Conservation (phyloP, 345 rosid species). For the Carallia pectinifolia region DNA sequence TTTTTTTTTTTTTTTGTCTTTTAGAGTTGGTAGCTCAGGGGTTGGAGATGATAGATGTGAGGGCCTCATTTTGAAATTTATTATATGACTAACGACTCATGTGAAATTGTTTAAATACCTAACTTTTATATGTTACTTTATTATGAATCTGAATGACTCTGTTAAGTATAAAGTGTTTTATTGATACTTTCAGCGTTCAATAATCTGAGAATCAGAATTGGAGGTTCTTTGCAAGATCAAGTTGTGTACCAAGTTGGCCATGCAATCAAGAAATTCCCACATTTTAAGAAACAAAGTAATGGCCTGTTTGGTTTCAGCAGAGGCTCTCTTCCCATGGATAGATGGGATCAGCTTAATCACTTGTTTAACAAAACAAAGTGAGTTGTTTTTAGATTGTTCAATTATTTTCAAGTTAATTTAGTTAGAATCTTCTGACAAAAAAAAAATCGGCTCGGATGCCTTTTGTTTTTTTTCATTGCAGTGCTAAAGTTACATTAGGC, state of each 20-base stretch:
- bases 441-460: too few relatives aligned
- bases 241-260: slow-evolving; percentile 40
- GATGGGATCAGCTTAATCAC: slow-evolving; percentile 53
- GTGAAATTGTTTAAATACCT: too few relatives aligned
- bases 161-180: background rate
- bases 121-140: background rate
- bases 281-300: slow-evolving; percentile 17
- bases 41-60: too few relatives aligned
- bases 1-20: background rate
- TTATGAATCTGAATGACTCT: background rate
- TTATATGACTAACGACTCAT: too few relatives aligned
- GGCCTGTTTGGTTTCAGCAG: slow-evolving; percentile 49
- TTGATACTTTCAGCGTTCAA: slow-evolving; percentile 39
- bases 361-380: slow-evolving; percentile 46
- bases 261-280: slow-evolving; percentile 28
- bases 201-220: slow-evolving; percentile 44
- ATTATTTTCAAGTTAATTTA: too few relatives aligned
- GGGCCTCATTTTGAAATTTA: background rate
- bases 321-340: slow-evolving; percentile 47
- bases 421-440: too few relatives aligned
- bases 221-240: slow-evolving; percentile 57
- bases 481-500: slow-evolving; percentile 44
- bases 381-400: too few relatives aligned
- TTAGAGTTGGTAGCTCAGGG: too few relatives aligned
- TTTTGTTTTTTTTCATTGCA: slow-evolving; percentile 5